These are phyloP conservation scores for Tylopilus plumbeoviolaceoides DNA, from an alignment of 768 basidiomycete species.

Conservation along the genomic window DNA sequence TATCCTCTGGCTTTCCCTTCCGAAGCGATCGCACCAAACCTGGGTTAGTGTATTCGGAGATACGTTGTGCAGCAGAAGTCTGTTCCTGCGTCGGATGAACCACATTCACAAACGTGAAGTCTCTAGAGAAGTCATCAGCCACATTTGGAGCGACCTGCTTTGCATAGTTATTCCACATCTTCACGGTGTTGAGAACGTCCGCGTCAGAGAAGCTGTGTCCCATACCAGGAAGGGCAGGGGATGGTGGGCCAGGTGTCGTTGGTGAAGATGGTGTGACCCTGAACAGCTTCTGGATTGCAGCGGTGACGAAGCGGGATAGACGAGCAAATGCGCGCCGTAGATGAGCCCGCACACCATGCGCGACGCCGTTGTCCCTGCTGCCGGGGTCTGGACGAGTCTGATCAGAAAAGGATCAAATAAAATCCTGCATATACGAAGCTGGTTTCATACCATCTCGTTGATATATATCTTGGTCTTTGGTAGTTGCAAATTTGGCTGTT, in stretches of 20 bases:
- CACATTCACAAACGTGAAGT: neutral
- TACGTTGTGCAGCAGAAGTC: neutral
- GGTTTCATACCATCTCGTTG: neutral
- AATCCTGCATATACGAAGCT: neutral
- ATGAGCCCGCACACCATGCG: neutral
- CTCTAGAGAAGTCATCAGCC: neutral
- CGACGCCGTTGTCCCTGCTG: neutral
- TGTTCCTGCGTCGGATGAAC: neutral
- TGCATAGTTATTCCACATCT: neutral
- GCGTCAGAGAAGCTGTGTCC: no score
- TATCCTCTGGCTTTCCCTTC: no score
- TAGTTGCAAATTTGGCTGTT: neutral
- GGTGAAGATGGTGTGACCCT: no score
- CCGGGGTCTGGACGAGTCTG: no score
- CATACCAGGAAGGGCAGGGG: no score
- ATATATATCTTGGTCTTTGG: neutral
- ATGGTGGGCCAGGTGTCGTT: no score
- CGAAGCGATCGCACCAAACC: neutral
- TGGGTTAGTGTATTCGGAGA: neutral
- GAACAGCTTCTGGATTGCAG: no score
- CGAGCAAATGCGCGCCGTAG: neutral
- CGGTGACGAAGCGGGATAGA: no score
- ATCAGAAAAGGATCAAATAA: neutral
- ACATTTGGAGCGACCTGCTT: neutral
- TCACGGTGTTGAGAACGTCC: neutral